Evolutionary conservation across 2,329 filamentous ascomycete genomes (phyloP).

Genomic region (Fusarium sp.): DNA sequence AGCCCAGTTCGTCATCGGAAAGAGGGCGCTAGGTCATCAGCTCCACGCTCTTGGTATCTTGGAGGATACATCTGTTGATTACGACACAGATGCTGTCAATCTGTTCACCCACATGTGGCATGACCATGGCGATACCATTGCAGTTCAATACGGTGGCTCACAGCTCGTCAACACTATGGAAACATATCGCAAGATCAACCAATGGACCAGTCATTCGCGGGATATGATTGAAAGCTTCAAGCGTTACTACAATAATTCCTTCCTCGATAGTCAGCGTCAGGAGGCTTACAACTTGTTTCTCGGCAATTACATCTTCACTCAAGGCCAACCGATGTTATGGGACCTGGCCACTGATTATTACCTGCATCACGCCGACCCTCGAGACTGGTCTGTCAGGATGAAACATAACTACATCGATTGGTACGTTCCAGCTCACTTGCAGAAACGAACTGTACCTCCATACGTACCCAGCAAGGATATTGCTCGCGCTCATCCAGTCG

Average conservation of each 20-base stretch:
- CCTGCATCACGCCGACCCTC: constrained; percentile 88
- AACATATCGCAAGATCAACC: constrained; percentile 98
- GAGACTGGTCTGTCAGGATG: constrained; percentile 73
- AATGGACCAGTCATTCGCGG: constrained; percentile 96
- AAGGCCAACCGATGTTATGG: constrained; percentile 96
- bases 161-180: constrained; percentile 99
- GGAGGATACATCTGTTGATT: constrained; percentile 81
- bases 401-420: constrained; percentile 85
- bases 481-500: constrained; percentile 59
- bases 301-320: constrained; percentile 90
- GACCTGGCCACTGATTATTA: constrained; percentile 96
- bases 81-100: constrained; percentile 95
- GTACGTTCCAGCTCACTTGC: constrained; percentile 81
- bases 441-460: constrained; percentile 69
- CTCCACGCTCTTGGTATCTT: constrained; percentile 92
- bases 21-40: constrained; percentile 91
- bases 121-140: constrained; percentile 97
- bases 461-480: constrained; percentile 55
- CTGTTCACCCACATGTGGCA: constrained; percentile 99
- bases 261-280: constrained; percentile 96
- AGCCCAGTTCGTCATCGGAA: constrained; percentile 97
- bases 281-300: constrained; percentile 98
- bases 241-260: constrained; percentile 98
- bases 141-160: constrained; percentile 96
- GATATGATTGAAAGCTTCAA: constrained; percentile 99